phyloP scores from a whole-genome alignment of 202 grass and related monocot species.

The Schoenoplectus triqueter region DNA sequence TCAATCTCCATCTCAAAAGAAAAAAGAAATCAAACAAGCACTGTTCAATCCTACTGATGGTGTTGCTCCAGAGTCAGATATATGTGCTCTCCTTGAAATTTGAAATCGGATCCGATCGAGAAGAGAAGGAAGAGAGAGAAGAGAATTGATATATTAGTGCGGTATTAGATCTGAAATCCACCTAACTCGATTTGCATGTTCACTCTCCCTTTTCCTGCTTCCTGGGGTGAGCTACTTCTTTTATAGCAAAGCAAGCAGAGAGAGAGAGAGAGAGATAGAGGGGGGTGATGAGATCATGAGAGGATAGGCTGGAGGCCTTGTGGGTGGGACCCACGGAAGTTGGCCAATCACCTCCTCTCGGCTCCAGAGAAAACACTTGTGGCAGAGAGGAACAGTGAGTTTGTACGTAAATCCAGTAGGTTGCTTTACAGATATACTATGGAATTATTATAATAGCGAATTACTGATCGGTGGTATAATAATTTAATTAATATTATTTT shows the following conservation, averaged over 20 bases:
- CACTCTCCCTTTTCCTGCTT: conserved; percentile 23
- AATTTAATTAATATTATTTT: conserved; percentile 4
- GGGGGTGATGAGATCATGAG: background rate
- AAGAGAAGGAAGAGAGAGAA: background rate
- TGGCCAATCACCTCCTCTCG: conserved; percentile 44
- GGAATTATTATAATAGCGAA: background rate
- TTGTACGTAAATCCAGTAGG: background rate
- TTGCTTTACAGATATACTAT: background rate
- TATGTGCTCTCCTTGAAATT: background rate
- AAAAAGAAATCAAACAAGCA: background rate
- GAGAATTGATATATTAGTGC: background rate
- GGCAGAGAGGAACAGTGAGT: conserved; percentile 16
- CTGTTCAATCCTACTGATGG: background rate
- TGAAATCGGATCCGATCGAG: conserved; percentile 24
- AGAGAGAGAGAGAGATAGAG: background rate
- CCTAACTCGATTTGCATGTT: conserved; percentile 2
- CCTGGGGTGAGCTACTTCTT: conserved; percentile 17
- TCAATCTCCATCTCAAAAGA: conserved; percentile 37
- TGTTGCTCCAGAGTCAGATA: background rate
- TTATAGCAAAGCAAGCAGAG: conserved; percentile 23
- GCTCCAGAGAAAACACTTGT: conserved; percentile 33
- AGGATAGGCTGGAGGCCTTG: conserved; percentile 44
- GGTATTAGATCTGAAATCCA: conserved; percentile 32
- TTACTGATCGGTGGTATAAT: background rate
- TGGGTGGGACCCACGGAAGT: conserved; percentile 39